phyloP scores from a whole-genome alignment of 305 asterid genomes.

The Striga hermonthica region DNA sequence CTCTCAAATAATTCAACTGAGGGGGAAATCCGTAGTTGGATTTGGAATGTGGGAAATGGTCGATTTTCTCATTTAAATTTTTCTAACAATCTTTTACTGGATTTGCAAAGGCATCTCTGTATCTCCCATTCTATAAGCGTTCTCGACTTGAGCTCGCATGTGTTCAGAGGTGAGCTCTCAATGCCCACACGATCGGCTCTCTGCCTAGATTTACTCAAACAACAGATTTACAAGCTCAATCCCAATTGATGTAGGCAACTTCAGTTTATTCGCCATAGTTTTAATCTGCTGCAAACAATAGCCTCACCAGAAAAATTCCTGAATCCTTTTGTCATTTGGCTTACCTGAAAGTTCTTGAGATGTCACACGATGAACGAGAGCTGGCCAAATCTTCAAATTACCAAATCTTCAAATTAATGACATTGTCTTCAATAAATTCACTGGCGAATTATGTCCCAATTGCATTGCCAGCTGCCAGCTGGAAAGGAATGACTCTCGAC shows the following conservation, averaged over 20 bases:
- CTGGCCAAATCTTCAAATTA: slow-evolving; percentile 59
- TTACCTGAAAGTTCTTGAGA: slow-evolving; percentile 38
- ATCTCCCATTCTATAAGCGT: slow-evolving; percentile 30
- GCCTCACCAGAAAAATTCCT: slow-evolving; percentile 47
- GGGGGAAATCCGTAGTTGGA: slow-evolving; percentile 66
- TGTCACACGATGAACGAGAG: slow-evolving; percentile 33
- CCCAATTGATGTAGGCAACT: slow-evolving; percentile 42
- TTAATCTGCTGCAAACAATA: slow-evolving; percentile 50
- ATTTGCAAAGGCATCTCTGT: slow-evolving; percentile 46
- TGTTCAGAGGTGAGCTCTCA: slow-evolving; percentile 49
- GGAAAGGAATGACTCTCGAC: slow-evolving; percentile 42
- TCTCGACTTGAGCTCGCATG: slow-evolving; percentile 56
- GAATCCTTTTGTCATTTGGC: slow-evolving; percentile 43
- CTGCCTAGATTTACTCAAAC: slow-evolving; percentile 58
- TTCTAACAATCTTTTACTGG: slow-evolving; percentile 45
- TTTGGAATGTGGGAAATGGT: slow-evolving; percentile 49
- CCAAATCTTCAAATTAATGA: too few species aligned
- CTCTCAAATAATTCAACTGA: slow-evolving; percentile 48
- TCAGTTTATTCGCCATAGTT: slow-evolving; percentile 25
- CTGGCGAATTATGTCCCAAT: slow-evolving; percentile 32
- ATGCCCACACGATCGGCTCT: slow-evolving; percentile 39
- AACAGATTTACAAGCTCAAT: slow-evolving; percentile 42
- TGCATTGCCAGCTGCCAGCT: slow-evolving; percentile 40
- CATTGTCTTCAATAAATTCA: slow-evolving; percentile 48
- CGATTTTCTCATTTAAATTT: slow-evolving; percentile 37